Conservation (phyloP, 306 rosid genomes). For the Fragaria iinumae region DNA sequence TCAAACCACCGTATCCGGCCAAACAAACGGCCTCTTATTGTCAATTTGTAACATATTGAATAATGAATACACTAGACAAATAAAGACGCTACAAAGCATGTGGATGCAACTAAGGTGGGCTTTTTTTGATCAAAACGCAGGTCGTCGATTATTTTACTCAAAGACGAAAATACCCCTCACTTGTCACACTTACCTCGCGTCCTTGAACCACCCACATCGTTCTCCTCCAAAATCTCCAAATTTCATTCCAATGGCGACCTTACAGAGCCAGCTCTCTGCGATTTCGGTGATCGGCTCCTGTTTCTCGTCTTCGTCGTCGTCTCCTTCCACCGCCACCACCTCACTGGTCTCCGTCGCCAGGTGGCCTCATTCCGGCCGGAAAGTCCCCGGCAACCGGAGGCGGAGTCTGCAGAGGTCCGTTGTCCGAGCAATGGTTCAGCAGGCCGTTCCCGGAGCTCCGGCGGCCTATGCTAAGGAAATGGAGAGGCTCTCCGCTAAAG, state of each 20-base stretch:
- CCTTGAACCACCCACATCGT: neutral
- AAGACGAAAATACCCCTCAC: neutral
- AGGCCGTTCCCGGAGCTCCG: conserved; percentile 76
- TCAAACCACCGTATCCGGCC: too few relatives aligned
- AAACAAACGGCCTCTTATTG: too few relatives aligned
- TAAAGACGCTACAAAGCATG: too few relatives aligned
- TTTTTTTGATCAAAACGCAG: too few relatives aligned
- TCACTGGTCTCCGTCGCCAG: conserved; percentile 17
- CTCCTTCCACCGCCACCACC: neutral
- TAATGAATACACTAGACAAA: too few relatives aligned
- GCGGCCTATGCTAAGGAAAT: conserved; percentile 93
- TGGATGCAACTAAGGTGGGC: too few relatives aligned
- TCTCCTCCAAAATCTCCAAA: neutral
- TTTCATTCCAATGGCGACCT: conserved; percentile 42
- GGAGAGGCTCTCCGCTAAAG: conserved; percentile 99
- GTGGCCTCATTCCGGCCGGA: conserved; percentile 20
- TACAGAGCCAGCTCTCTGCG: conserved; percentile 35
- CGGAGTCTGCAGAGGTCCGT: conserved; percentile 19
- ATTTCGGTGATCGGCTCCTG: conserved; percentile 34
- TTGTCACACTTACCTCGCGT: neutral
- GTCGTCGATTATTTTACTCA: too few relatives aligned
- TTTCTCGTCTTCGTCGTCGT: conserved; percentile 16
- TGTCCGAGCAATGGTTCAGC: conserved; percentile 80
- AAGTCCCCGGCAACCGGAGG: conserved; percentile 11
- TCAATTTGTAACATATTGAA: too few relatives aligned